These are phyloP conservation scores for Pseudisothecium myosuroides DNA, from an alignment of 225 moss, liverwort and hornwort species.

Conservation along the genomic window DNA sequence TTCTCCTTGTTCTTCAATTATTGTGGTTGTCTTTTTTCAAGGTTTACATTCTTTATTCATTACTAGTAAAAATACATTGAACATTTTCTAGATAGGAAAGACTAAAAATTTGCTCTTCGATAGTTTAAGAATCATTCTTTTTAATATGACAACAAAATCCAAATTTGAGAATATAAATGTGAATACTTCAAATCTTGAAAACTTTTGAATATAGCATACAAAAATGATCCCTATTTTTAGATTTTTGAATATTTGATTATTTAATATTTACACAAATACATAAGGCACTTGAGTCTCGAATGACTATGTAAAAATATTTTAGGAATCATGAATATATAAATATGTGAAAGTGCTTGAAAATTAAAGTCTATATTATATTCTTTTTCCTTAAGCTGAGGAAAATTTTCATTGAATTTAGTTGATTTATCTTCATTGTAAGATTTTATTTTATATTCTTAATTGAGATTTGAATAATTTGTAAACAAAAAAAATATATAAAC, in stretches of 20 bases:
- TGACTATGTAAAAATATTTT: too few species aligned
- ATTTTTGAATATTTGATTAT: background rate
- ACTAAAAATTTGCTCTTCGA: background rate
- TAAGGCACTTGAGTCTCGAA: too few species aligned
- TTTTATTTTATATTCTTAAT: background rate
- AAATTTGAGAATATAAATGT: background rate
- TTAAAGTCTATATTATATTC: background rate
- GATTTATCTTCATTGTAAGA: background rate
- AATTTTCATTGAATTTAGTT: background rate
- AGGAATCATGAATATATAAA: too few species aligned
- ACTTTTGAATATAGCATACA: background rate
- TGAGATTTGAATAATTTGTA: background rate
- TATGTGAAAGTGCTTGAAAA: too few species aligned
- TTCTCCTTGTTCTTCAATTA: background rate
- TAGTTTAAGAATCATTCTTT: background rate
- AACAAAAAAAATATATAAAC: background rate
- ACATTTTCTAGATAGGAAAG: background rate
- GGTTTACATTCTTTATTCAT: background rate
- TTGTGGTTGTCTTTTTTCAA: background rate
- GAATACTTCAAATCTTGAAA: too few species aligned
- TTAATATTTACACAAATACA: too few species aligned
- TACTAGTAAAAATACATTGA: too few species aligned
- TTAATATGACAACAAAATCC: accelerated
- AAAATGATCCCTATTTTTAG: background rate
- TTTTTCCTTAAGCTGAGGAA: background rate